phyloP scores from a whole-genome alignment of 2,329 filamentous ascomycete genomes.

The Paracorniculantispora psalliotae region DNA sequence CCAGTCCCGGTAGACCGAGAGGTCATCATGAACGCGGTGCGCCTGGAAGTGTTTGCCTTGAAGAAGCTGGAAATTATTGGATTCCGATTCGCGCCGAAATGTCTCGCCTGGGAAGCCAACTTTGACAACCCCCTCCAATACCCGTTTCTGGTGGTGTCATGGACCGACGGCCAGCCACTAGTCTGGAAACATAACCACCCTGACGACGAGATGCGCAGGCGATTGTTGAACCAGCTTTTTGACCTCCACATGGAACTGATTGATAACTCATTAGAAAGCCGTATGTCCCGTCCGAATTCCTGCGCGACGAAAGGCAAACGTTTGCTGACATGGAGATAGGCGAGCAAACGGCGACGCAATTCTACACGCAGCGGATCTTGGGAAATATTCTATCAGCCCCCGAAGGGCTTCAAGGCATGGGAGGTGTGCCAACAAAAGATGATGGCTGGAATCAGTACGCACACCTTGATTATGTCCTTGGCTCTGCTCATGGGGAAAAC shows the following conservation, averaged over 20 bases:
- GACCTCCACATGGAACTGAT: not conserved
- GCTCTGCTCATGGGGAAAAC: not conserved
- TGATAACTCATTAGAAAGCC: not conserved
- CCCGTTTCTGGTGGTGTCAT: not conserved
- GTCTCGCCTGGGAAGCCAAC: not conserved
- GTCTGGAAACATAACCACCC: not conserved
- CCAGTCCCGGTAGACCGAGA: not conserved
- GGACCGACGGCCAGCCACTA: not conserved
- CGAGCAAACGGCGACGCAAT: not conserved
- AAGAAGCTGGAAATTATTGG: not conserved
- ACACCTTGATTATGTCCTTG: not conserved
- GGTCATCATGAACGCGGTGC: not conserved
- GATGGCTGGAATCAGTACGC: not conserved
- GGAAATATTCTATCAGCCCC: not conserved
- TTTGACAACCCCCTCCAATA: not conserved
- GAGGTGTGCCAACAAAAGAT: not conserved
- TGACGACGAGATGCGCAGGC: not conserved
- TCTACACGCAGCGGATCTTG: not conserved
- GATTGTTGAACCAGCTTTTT: not conserved
- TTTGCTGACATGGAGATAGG: not conserved
- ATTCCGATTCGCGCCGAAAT: not conserved
- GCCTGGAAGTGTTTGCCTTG: not conserved
- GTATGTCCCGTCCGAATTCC: not conserved
- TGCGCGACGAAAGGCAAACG: not conserved
- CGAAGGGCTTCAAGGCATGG: not conserved